Evolutionary conservation across 345 rosid genomes (phyloP), one percentile per base, ranked within the genome.

Genomic region (Aegle marmelos): DNA sequence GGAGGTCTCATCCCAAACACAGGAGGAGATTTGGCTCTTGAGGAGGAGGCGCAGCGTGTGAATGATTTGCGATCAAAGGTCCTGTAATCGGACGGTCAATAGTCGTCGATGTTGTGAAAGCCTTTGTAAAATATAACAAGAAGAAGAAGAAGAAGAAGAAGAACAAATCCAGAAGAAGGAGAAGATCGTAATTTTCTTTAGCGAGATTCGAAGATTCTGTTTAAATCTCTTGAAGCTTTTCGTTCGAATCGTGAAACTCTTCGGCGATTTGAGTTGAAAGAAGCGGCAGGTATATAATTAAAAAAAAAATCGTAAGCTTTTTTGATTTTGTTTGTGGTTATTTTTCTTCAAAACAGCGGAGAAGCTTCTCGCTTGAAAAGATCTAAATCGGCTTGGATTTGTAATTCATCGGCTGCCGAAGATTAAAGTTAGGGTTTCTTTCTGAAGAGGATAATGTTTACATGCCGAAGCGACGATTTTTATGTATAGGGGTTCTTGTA

Each of bases 321-420:
- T 79, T 85, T 79, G 83, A 85, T 88, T 79, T 78, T 74, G 74
- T 82, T 81, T 78, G 50, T 78, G 72, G 73, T 58, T 58, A 68
- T 78, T 72, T 25, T 73, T 61, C 78, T 31, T 66, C 68, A 9
- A 53, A 53, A 57, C 45, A 53, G 81, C 63, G 61, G 65, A 53
- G n/a, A 59, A 19, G 37, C 22, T 66, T 67, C 53, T 37, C 28
- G 16, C 71, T 2, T 39, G 71, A 31, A 45, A 45, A 66, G 72
- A n/a, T 34, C 25, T 54, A 54, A 53, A 65, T 22, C 71, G 71
- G 54, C 48, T 11, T 74, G 28, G 60, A 45, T 74, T 58, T 58
- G 37, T 58, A 19, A 8, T n/a, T 37, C 61, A 53, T 53, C 65
- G 76, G 76, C 57, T 17, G 57, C 57, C 7, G 53, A 67, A 21